These are phyloP conservation scores for Dactylellina haptotyla DNA, from an alignment of 2,329 filamentous ascomycete species.

Conservation along the genomic window DNA sequence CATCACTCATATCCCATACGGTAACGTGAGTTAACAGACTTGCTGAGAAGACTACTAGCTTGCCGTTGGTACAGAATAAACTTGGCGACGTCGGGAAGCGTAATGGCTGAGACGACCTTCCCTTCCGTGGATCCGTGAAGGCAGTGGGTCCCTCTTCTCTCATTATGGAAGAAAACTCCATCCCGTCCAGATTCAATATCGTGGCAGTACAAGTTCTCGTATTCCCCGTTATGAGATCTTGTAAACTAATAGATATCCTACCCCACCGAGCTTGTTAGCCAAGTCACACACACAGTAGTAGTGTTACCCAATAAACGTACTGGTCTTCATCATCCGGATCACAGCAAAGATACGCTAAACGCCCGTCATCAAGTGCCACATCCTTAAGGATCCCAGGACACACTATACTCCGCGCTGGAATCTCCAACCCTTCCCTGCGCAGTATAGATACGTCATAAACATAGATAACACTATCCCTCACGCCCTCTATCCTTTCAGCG, in stretches of 20 bases:
- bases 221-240: not conserved
- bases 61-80: conserved; percentile 20
- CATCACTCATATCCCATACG: conserved; percentile 21
- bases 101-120: not conserved
- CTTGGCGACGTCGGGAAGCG: not conserved
- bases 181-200: not conserved
- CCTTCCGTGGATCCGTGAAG: conserved; percentile 12
- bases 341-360: not conserved
- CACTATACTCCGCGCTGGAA: not conserved
- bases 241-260: conserved; percentile 2
- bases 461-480: conserved; percentile 14
- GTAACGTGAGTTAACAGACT: conserved; percentile 17
- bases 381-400: conserved; percentile 14
- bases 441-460: conserved; percentile 25
- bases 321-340: not conserved
- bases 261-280: not conserved
- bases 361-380: not conserved
- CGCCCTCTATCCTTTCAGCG: not conserved
- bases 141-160: not conserved
- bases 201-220: not conserved
- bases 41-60: conserved; percentile 6
- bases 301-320: conserved; percentile 5
- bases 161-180: not conserved
- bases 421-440: not conserved
- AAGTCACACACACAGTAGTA: not conserved